Evolutionary conservation across 495 filamentous ascomycete genomes (phyloP).

Genomic region (Aspergillus nidulans): DNA sequence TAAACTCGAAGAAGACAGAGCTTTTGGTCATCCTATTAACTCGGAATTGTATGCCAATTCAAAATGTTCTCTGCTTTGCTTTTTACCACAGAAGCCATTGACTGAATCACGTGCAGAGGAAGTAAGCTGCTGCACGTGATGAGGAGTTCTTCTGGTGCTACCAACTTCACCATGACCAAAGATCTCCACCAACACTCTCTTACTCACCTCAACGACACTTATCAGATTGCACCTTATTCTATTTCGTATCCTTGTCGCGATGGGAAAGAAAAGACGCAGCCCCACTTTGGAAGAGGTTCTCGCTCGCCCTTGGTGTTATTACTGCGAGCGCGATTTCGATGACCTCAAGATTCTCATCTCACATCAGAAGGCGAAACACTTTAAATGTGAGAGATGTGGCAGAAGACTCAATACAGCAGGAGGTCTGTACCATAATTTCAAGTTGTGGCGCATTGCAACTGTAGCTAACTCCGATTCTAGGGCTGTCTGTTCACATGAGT

Average conservation of each 20-base stretch:
- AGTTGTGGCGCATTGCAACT: background rate
- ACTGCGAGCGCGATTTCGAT: conserved; percentile 98
- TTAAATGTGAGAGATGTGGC: conserved; percentile 88
- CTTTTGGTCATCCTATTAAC: background rate
- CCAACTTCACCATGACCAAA: background rate
- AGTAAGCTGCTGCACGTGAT: conserved; percentile 6
- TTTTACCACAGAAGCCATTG: no score
- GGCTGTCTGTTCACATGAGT: conserved; percentile 92
- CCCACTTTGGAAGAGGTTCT: conserved; percentile 85
- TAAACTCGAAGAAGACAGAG: background rate
- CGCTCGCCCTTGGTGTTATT: conserved; percentile 92
- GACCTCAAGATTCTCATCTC: conserved; percentile 92
- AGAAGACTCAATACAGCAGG: conserved; percentile 91
- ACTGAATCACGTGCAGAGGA: conserved; percentile 1
- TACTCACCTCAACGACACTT: no score
- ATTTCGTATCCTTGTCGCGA: background rate
- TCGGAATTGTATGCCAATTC: background rate
- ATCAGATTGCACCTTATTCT: background rate
- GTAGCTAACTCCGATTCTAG: conserved; percentile 38
- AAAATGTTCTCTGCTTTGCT: no score
- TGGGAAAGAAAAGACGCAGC: conserved; percentile 50
- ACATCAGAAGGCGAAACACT: conserved; percentile 98
- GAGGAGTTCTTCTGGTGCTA: background rate
- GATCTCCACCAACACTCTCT: background rate
- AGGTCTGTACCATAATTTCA: conserved; percentile 53